Evolutionary conservation across 108 stramenopile genomes (phyloP).

Genomic region (Fragilariopsis cylindrus): DNA sequence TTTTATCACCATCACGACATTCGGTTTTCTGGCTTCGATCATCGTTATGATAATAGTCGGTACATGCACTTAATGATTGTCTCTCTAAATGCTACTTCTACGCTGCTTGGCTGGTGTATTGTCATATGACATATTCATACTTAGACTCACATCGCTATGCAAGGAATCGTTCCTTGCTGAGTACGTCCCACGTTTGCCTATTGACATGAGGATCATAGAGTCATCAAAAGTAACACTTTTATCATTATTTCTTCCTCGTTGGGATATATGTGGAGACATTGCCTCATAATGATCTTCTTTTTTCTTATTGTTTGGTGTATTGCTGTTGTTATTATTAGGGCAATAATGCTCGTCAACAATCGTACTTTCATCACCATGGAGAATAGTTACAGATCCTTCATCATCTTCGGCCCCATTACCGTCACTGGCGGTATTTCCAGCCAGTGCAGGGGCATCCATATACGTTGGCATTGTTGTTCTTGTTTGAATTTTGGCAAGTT

Average conservation of each 20-base stretch:
- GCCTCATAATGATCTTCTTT: background rate
- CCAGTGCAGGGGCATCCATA: no score
- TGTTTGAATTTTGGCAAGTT: no score
- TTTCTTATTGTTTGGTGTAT: background rate
- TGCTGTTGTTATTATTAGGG: background rate
- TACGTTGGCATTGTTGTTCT: no score
- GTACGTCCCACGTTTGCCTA: background rate
- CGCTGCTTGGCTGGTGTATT: background rate
- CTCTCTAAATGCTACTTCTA: no score
- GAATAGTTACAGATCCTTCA: slow-evolving; percentile 30
- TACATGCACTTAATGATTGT: no score
- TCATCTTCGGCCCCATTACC: background rate
- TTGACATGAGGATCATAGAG: background rate
- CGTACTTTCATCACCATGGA: slow-evolving; percentile 12
- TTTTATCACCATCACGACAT: no score
- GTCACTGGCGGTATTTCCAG: no score
- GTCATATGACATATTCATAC: slow-evolving; percentile 8
- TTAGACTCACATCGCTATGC: slow-evolving; percentile 13
- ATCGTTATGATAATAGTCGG: background rate
- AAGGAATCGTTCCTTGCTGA: slow-evolving; percentile 5
- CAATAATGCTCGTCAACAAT: background rate
- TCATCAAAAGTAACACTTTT: slow-evolving; percentile 25
- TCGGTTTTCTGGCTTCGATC: background rate
- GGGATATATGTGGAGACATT: background rate
- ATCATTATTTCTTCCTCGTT: slow-evolving; percentile 4